phyloP scores from a whole-genome alignment of 495 filamentous ascomycete species.

The Cudoniella acicularis region DNA sequence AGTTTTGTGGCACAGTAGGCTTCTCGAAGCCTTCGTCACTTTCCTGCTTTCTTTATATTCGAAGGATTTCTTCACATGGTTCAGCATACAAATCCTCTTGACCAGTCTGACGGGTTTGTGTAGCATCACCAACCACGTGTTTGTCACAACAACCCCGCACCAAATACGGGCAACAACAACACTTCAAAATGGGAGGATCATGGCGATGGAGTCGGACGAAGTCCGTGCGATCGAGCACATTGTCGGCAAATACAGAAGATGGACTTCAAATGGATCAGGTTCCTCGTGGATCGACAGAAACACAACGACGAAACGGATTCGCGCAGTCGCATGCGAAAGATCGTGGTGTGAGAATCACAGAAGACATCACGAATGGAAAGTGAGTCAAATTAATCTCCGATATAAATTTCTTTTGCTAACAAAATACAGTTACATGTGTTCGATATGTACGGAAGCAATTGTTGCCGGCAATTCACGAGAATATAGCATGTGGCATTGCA shows the following conservation, averaged over 20 bases:
- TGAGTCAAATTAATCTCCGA: not conserved
- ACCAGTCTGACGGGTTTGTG: not conserved
- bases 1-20: not conserved
- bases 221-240: not conserved
- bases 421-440: conserved; percentile 5
- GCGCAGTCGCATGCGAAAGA: not conserved
- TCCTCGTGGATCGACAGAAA: conserved; percentile 1
- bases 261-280: not conserved
- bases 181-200: not conserved
- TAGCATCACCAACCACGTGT: not conserved
- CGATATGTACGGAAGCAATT: conserved; percentile 7
- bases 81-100: not conserved
- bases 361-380: conserved; percentile 16
- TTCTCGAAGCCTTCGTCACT: not conserved
- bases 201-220: not conserved
- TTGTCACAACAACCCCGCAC: not conserved
- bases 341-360: conserved; percentile 1
- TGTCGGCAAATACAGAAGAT: not conserved
- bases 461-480: not conserved
- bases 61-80: not conserved
- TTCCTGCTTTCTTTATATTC: not conserved
- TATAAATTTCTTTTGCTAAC: not conserved
- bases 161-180: not conserved
- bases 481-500: conserved; percentile 13
- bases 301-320: conserved; percentile 2